Evolutionary conservation across 805 yeast species (phyloP).

Genomic region (Candida berthetii): DNA sequence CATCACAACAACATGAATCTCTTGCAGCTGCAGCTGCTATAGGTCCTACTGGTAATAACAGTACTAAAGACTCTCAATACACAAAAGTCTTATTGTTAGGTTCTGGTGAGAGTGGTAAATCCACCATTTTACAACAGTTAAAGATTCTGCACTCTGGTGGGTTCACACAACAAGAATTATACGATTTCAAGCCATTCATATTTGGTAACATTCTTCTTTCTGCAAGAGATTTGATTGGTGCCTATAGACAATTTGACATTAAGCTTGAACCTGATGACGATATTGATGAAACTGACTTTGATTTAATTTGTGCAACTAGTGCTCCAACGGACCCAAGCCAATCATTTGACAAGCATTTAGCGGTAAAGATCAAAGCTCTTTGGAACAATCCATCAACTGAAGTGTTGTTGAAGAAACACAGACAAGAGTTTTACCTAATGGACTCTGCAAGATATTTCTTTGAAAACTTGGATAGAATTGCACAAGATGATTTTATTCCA

Average conservation of each 20-base stretch:
- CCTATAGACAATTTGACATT: conserved; percentile 44
- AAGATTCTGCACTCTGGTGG: conserved; percentile 35
- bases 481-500: conserved; percentile 59
- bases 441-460: conserved; percentile 83
- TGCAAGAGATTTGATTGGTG: conserved; percentile 63
- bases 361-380: conserved; percentile 40
- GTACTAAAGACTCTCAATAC: conserved; percentile 26
- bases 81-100: conserved; percentile 74
- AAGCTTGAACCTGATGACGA: conserved; percentile 24
- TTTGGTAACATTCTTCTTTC: conserved; percentile 74
- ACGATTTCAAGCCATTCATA: conserved; percentile 73
- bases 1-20: conserved; percentile 3
- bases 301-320: conserved; percentile 8
- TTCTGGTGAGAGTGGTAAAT: conserved; percentile 59
- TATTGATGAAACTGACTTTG: conserved; percentile 23
- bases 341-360: conserved; percentile 43
- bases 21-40: too few species aligned
- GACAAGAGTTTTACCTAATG: conserved; percentile 71
- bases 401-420: conserved; percentile 48
- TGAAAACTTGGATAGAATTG: conserved; percentile 56
- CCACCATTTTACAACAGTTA: conserved; percentile 39
- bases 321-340: conserved; percentile 48
- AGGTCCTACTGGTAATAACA: conserved; percentile 1
- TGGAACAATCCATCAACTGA: conserved; percentile 56
- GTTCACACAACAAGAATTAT: conserved; percentile 49